Percentiles rank a stretch among this genome's conserved stretches.
Evolutionary conservation across 2,329 filamentous ascomycete genomes (phyloP).

Genomic region (Hypoxylon sp.): DNA sequence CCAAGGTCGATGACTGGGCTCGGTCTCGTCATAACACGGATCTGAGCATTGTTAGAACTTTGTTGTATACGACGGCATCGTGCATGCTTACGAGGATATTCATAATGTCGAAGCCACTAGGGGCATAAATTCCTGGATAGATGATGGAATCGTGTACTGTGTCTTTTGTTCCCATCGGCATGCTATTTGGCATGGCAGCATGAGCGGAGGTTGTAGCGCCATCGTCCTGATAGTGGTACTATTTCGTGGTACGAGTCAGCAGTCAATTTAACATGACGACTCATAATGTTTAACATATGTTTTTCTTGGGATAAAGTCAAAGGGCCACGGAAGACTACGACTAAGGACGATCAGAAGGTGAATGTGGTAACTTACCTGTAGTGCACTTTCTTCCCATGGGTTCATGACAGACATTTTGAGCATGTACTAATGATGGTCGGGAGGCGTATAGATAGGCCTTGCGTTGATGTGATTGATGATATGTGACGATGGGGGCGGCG

Average conservation of each 20-base stretch:
- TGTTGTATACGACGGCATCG: too few species aligned
- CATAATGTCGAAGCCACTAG: slow-evolving; percentile 70
- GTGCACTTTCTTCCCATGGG: slow-evolving; percentile 52
- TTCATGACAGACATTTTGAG: slow-evolving; percentile 51
- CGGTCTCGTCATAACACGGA: slow-evolving; percentile 77
- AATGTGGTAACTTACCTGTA: slow-evolving; percentile 51
- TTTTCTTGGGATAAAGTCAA: background rate
- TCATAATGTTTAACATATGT: background rate
- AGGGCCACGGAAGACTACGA: background rate
- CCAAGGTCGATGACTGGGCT: slow-evolving; percentile 85
- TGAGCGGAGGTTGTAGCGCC: slow-evolving; percentile 28
- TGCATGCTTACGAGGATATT: slow-evolving; percentile 64
- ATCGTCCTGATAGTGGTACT: slow-evolving; percentile 51
- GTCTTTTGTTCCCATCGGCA: slow-evolving; percentile 40
- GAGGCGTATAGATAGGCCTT: background rate
- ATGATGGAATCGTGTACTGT: slow-evolving; percentile 63
- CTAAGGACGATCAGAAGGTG: background rate
- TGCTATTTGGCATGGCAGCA: slow-evolving; percentile 13
- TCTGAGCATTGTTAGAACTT: slow-evolving; percentile 51
- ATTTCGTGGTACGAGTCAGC: slow-evolving; percentile 24
- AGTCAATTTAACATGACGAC: slow-evolving; percentile 15
- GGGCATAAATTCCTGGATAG: slow-evolving; percentile 69
- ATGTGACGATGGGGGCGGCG: slow-evolving; percentile 3
- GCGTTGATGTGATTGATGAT: background rate
- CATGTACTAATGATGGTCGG: background rate